These are phyloP conservation scores for Lachancea fermentati DNA, from an alignment of 805 yeast genomes.

Conservation along the genomic window DNA sequence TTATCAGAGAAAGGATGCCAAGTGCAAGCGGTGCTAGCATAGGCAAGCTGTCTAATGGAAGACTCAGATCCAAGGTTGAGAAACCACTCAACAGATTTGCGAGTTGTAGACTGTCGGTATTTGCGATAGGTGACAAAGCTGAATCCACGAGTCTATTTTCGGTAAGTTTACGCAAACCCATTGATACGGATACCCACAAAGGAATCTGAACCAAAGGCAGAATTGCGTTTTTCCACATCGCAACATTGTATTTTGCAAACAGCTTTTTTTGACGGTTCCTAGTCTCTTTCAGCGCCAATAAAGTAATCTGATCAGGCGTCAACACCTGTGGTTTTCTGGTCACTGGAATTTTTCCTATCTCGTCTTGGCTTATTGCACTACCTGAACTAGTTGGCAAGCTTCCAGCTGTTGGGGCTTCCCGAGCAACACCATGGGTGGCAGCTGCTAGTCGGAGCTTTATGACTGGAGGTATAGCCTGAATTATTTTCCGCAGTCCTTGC, in stretches of 20 bases:
- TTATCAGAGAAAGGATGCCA: constrained; percentile 66
- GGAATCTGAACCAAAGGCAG: constrained; percentile 84
- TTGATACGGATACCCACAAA: constrained; percentile 73
- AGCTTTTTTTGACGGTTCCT: constrained; percentile 65
- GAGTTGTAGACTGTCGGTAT: not conserved
- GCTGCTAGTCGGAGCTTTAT: constrained; percentile 48
- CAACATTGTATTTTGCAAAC: constrained; percentile 63
- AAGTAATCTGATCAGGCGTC: constrained; percentile 70
- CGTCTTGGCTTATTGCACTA: constrained; percentile 16
- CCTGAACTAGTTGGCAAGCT: constrained; percentile 9
- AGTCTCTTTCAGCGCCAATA: constrained; percentile 72
- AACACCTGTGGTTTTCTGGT: constrained; percentile 35
- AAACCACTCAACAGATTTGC: constrained; percentile 2
- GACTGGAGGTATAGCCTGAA: constrained; percentile 72
- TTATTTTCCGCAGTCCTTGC: constrained; percentile 61
- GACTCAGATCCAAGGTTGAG: constrained; percentile 50
- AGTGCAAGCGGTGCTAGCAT: constrained; percentile 69
- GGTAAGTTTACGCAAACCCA: constrained; percentile 67
- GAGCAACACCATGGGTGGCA: constrained; percentile 17
- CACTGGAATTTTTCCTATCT: constrained; percentile 26
- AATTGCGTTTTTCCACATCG: constrained; percentile 71
- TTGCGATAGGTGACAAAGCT: constrained; percentile 39
- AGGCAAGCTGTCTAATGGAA: constrained; percentile 51
- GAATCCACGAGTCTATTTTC: constrained; percentile 42
- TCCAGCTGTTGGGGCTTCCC: constrained; percentile 2